Evolutionary conservation across 2,329 filamentous ascomycete genomes (phyloP), one percentile per base, ranked within the genome.

Genomic region (Septoria linicola): DNA sequence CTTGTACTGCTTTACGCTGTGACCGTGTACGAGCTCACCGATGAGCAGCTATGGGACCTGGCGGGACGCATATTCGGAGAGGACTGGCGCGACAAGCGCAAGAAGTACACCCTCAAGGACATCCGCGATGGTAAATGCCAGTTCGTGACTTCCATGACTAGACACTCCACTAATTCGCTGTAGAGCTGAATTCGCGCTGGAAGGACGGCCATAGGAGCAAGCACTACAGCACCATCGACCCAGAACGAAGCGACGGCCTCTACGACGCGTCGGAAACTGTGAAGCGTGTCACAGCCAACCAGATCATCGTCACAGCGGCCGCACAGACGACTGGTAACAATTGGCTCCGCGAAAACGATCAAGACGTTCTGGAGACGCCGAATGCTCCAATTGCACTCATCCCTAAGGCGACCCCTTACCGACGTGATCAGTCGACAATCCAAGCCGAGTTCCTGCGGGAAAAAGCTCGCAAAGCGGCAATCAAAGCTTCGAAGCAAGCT

Each of bases 311-410:
- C 16, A 25, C 17, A 6, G 27, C 41, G 1, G 41, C 41, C 3
- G 32, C 30, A 13, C 34, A 45, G 11, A 13, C 23, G 3, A 34
- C 17, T 11, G 48, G 41, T 10, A 34, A 23, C 3, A 51, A 51
- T 20, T 51, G 48, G 48, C 41, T 51, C 5, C 34, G 40, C 10
- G 41, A 37, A 4, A 31, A 51, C 3, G 13, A 30, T 10, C n/a
- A 6, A 5, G 34, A 34, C 6, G 20, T 23, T n/a, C 25, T 39
- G 20, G n/a, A 8, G 11, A 13, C 41, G 7, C n/a, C 25, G 1
- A 46, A 45, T n/a, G 41, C 34, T 23, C 32, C 25, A 1, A 40
- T 46, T 6, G 1, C 14, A 1, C n/a, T 43, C 16, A 43, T 8
- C 1, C 14, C n/a, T 11, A 14, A 13, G 13, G 8, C 7, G 13